A percentile compares a stretch with the other conserved stretches of the same genome.
Conservation (phyloP, 1,284 basidiomycete genomes). For the Cryptococcus depauperatus region DNA sequence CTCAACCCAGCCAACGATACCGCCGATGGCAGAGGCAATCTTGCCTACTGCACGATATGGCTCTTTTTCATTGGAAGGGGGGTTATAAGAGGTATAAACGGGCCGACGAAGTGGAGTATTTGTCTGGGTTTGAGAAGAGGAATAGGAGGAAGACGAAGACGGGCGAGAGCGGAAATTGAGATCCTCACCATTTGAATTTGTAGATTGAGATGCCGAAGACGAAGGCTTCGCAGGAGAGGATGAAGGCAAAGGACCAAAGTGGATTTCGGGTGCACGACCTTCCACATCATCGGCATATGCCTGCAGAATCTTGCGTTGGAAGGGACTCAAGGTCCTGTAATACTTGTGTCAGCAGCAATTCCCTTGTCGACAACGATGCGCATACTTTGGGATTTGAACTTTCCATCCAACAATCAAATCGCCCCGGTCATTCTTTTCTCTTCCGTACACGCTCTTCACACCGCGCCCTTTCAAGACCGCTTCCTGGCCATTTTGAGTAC, state of each 20-base stretch:
- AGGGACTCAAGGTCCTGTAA: constrained; percentile 64
- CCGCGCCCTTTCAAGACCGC: constrained; percentile 89
- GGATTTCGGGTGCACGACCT: constrained; percentile 50
- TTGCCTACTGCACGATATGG: constrained; percentile 12
- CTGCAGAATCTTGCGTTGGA: constrained; percentile 80
- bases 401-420: constrained; percentile 88
- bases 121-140: constrained; percentile 5
- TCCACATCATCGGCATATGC: constrained; percentile 89
- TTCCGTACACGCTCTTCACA: constrained; percentile 62
- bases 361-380: constrained; percentile 4
- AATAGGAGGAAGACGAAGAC: constrained; percentile 9
- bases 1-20: constrained; percentile 36
- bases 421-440: constrained; percentile 56
- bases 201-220: constrained; percentile 5
- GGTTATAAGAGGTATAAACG: constrained; percentile 6
- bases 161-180: constrained; percentile 5
- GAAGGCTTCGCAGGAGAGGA: background rate
- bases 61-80: constrained; percentile 3
- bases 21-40: constrained; percentile 31
- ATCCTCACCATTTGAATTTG: constrained; percentile 10
- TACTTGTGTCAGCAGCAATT: background rate
- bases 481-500: constrained; percentile 95
- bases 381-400: constrained; percentile 81
- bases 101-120: constrained; percentile 2
- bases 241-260: constrained; percentile 20